These are phyloP conservation scores for Tricholoma flavovirens DNA, from an alignment of 768 basidiomycete species.

Conservation along the genomic window DNA sequence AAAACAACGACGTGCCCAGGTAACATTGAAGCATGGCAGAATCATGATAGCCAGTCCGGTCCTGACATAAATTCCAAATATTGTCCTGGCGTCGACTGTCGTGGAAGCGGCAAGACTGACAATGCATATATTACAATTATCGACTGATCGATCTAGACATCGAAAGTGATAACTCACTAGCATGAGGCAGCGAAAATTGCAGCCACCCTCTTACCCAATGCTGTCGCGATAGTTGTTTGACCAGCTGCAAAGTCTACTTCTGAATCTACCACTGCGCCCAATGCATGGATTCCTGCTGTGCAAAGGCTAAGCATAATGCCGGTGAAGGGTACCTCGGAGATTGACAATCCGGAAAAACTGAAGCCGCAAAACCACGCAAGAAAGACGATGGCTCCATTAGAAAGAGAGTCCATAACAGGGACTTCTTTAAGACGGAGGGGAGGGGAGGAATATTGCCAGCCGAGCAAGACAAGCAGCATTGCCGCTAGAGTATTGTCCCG, in stretches of 20 bases:
- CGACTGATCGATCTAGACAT: not conserved
- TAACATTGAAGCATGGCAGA: not conserved
- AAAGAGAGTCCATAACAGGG: constrained; percentile 11
- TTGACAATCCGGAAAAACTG: constrained; percentile 9
- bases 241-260: constrained; percentile 10
- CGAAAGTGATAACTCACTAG: constrained; percentile 9
- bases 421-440: constrained; percentile 14
- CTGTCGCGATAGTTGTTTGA: constrained; percentile 13
- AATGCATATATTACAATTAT: not conserved
- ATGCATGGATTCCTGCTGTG: constrained; percentile 12
- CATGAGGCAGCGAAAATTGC: constrained; percentile 9
- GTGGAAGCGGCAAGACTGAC: not conserved
- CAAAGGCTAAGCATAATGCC: constrained; percentile 12
- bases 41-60: not conserved
- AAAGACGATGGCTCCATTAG: constrained; percentile 11
- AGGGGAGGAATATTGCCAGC: constrained; percentile 14
- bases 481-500: constrained; percentile 9
- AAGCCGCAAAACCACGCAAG: constrained; percentile 15
- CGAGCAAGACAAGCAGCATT: constrained; percentile 4
- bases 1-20: not conserved
- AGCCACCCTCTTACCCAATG: constrained; percentile 8
- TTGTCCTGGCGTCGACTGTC: not conserved
- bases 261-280: constrained; percentile 11
- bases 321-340: constrained; percentile 1
- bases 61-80: not conserved